Base-by-base conservation (phyloP, 2,329 filamentous ascomycete genomes). In the Exophiala xenobiotica region DNA sequence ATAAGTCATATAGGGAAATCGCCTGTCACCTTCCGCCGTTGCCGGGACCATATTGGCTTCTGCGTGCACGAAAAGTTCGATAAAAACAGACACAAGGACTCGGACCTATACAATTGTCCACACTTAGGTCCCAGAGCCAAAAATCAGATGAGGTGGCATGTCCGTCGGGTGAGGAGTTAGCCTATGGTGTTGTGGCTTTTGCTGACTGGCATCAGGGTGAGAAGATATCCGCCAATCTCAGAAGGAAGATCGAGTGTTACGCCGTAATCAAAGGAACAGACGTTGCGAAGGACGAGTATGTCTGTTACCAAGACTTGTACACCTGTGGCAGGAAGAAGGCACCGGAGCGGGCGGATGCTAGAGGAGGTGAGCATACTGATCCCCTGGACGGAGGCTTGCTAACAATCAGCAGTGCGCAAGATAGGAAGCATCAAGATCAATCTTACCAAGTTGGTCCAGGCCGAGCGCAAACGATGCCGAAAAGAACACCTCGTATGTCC, bases 11-110 rank as follows among this genome's bases (percentile, higher is more conserved):
- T 57, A 1, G 43, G 43, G 7, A 26, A 39, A 6, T 39, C 27
- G 1, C 33, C 41, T 5, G 49, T 63, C 3, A 19, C 42, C 6
- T 46, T 12, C 14, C 49, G 54, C 7, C 40, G 39, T 33, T 52
- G 48, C 2, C 41, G 60, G 7, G 54, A 57, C 29, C 53, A 51
- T 27, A 59, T 59, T 19, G 59, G 59, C 1, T 46, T 57, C 3
- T 35, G 18, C 0, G 41, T 56, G 3, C 58, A 61, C 16, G 6
- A 38, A 38, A 20, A 41, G 4, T 63, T 57, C 26, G 43, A 51
- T n/a, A 6, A 39, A 5, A 37, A 22, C 3, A 18, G 26, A 8
- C 56, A 63, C 35, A 12, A 24, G 1, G 39, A 41, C 1, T 31
- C 39, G 8, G 40, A 60, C 23, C 26, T 23, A 4, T 58, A 57